A percentile compares a stretch with the other conserved stretches of the same genome.
Conservation (phyloP, 192 early-diverging fungal species). For the Rhizophlyctis rosea region DNA sequence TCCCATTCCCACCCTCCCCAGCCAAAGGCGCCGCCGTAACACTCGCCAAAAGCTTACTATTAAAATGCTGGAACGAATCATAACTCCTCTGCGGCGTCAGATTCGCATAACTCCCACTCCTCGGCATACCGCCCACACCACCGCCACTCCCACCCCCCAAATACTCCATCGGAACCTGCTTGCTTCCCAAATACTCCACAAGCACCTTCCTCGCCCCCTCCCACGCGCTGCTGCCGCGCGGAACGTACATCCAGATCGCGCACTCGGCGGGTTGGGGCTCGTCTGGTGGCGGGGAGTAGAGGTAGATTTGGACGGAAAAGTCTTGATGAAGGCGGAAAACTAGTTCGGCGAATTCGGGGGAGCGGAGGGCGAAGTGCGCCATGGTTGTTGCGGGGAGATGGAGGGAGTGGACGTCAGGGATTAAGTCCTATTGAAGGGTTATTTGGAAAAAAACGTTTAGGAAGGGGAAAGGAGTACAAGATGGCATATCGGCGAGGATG, state of each 20-base stretch:
- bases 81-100: conserved; percentile 37
- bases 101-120: conserved; percentile 42
- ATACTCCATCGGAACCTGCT: conserved; percentile 31
- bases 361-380: conserved; percentile 35
- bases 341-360: conserved; percentile 44
- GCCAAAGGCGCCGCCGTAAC: conserved; percentile 25
- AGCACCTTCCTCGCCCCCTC: conserved; percentile 41
- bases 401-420: conserved; percentile 55
- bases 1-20: conserved; percentile 1
- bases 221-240: conserved; percentile 19
- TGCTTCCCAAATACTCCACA: conserved; percentile 31
- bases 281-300: conserved; percentile 22
- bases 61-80: conserved; percentile 63
- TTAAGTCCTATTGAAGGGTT: too few species aligned
- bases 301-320: conserved; percentile 30
- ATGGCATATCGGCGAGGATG: background rate
- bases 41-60: conserved; percentile 49
- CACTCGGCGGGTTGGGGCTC: conserved; percentile 15
- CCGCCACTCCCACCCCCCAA: too few species aligned
- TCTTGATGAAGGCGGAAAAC: conserved; percentile 22
- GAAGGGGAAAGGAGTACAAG: background rate
- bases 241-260: conserved; percentile 35
- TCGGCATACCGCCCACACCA: conserved; percentile 11
- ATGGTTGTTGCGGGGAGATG: conserved; percentile 48
- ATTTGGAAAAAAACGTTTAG: background rate